Evolutionary conservation across 805 yeast species (phyloP), one percentile per base, ranked within the genome.

Genomic region (Candida montana): DNA sequence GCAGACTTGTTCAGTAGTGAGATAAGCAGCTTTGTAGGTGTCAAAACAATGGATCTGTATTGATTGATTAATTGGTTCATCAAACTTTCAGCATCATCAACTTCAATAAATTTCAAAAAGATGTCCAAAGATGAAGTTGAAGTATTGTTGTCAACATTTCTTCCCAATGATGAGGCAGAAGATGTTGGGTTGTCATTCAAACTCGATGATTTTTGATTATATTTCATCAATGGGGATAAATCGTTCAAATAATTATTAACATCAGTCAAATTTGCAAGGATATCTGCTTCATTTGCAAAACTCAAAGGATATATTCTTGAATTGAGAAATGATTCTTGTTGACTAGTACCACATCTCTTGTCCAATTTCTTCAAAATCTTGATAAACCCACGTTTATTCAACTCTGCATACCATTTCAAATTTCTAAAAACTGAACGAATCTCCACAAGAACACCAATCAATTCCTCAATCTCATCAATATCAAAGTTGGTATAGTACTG

Each of bases 341-440:
- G 73, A 40, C 62, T 59, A 0, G 84, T 75, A 7, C 84, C 83
- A 21, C 75, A 68, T 59, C 88, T 88, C 67, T 91, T 91, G 62
- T 91, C 97, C 52, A 90, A 70, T 56, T 90, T 90, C 65, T 90
- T 90, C 56, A 91, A 68, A 49, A 91, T 91, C 65, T 90, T 90
- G 40, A 80, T 75, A 52, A 89, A 85, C 0, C 96, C 98, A 46
- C 95, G 79, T 57, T 83, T 86, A 67, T 90, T 90, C 53, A 90
- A 75, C 57, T 91, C 97, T 19, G 95, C 95, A 60, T 77, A 90
- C 96, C 97, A 91, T 60, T 86, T 89, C 57, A 90, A 69, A 61
- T 89, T 89, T 43, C 96, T 72, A 47, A 84, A 77, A 45, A 79
- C 78, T 15, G 83, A 72, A 35, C 95, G 72, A 40, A 88, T 68